These are phyloP conservation scores for Schizonepeta tenuifolia DNA, from an alignment of 257 asterid species.

Conservation along the genomic window DNA sequence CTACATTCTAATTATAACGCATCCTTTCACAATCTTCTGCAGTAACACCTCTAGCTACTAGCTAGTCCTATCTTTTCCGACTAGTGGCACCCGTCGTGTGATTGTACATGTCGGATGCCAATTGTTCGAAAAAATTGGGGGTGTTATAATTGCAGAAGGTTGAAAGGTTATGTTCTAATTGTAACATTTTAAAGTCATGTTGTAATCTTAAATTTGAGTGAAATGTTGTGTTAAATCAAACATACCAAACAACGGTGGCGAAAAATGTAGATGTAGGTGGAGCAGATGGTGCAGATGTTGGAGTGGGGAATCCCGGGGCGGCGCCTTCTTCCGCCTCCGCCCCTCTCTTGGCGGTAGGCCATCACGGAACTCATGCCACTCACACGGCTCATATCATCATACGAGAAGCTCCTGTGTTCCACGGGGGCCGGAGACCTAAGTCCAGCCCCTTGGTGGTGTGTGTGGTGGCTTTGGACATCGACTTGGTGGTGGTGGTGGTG, in stretches of 20 bases:
- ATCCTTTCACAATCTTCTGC: too few species aligned
- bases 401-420: constrained; percentile 45
- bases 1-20: too few species aligned
- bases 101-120: too few species aligned
- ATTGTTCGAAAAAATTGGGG: too few species aligned
- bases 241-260: constrained; percentile 80
- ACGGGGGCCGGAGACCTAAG: neutral
- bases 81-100: too few species aligned
- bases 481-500: constrained; percentile 17
- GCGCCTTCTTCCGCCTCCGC: constrained; percentile 43
- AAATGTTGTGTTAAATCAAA: too few species aligned
- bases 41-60: too few species aligned
- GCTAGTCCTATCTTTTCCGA: too few species aligned
- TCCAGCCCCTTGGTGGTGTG: neutral
- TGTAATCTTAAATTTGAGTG: neutral
- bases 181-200: neutral
- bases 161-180: neutral
- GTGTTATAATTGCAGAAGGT: neutral
- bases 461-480: neutral
- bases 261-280: constrained; percentile 56
- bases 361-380: constrained; percentile 39
- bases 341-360: constrained; percentile 14
- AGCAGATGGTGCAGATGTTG: constrained; percentile 71
- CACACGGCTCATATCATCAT: constrained; percentile 54
- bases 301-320: constrained; percentile 84